A percentile compares a stretch with the other conserved stretches of the same genome.
phyloP scores from a whole-genome alignment of 371 early-diverging fungal genomes.

The Mucor mucedo region DNA sequence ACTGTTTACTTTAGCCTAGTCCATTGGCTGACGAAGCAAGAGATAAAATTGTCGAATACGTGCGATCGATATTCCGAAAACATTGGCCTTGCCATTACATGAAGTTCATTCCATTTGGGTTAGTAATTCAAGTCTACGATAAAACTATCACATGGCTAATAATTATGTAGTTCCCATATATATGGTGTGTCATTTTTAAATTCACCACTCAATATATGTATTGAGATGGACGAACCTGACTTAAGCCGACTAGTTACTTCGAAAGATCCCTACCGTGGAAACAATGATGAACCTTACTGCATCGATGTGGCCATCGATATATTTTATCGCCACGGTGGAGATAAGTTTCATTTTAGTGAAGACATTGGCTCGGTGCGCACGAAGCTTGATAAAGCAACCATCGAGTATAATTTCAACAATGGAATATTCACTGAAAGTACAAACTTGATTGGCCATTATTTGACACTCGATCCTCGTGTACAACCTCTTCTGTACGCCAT shows the following conservation, averaged over 20 bases:
- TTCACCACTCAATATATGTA: slow-evolving; percentile 4
- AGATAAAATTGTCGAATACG: neutral
- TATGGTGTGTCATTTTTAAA: slow-evolving; percentile 1
- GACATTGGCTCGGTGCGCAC: neutral
- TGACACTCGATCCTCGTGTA: slow-evolving; percentile 12
- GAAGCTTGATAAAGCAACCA: neutral
- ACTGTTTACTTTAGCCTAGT: neutral
- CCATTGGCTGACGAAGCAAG: neutral
- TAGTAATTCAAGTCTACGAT: neutral
- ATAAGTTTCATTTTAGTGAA: neutral
- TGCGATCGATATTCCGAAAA: neutral
- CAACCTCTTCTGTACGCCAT: neutral
- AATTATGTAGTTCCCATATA: neutral
- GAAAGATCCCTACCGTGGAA: neutral
- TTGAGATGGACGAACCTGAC: slow-evolving; percentile 16
- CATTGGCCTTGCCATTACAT: slow-evolving; percentile 16
- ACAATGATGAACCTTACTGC: neutral
- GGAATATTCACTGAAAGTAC: neutral
- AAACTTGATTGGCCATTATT: slow-evolving; percentile 10
- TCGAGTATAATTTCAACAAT: slow-evolving; percentile 23
- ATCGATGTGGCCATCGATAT: neutral
- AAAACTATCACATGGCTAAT: neutral
- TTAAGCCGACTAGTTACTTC: slow-evolving; percentile 2
- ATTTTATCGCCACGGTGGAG: neutral
- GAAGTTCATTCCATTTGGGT: slow-evolving; percentile 21